Percentiles rank a stretch among this genome's conserved stretches.
phyloP scores from a whole-genome alignment of 345 rosid species.

The Hypericum perforatum region DNA sequence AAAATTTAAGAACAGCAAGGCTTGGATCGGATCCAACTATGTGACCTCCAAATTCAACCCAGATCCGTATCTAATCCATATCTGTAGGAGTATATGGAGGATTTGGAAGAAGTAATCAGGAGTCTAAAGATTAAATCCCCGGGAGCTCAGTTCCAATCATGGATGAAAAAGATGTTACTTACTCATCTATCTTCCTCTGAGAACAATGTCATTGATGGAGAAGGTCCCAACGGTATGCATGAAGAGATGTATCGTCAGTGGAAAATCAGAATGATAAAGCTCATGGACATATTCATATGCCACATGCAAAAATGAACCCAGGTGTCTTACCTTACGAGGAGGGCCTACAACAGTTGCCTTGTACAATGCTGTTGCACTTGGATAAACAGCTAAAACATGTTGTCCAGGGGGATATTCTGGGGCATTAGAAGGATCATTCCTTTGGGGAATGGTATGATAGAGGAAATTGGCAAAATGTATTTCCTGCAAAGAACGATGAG shows the following conservation, averaged over 20 bases:
- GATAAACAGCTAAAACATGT: slow-evolving; percentile 97
- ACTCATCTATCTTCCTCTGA: slow-evolving; percentile 91
- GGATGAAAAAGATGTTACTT: slow-evolving; percentile 28
- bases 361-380: slow-evolving; percentile 89
- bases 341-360: slow-evolving; percentile 83
- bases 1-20: too few species aligned
- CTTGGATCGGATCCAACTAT: too few species aligned
- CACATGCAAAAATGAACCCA: not conserved
- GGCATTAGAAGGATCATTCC: slow-evolving; percentile 45
- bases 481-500: slow-evolving; percentile 37
- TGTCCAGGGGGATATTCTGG: slow-evolving; percentile 59
- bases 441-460: slow-evolving; percentile 79
- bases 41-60: too few species aligned
- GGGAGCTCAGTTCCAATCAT: too few species aligned
- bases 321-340: slow-evolving; percentile 50
- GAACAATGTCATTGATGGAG: slow-evolving; percentile 11
- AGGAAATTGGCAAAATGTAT: slow-evolving; percentile 72
- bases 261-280: not conserved
- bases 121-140: too few species aligned
- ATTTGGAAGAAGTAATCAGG: too few species aligned
- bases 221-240: slow-evolving; percentile 17
- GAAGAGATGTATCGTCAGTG: slow-evolving; percentile 22
- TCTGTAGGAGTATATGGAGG: too few species aligned
- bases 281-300: not conserved
- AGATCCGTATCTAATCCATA: too few species aligned